Base-by-base conservation (phyloP, 169 alveolate genomes). In the Condylostoma magnum region DNA sequence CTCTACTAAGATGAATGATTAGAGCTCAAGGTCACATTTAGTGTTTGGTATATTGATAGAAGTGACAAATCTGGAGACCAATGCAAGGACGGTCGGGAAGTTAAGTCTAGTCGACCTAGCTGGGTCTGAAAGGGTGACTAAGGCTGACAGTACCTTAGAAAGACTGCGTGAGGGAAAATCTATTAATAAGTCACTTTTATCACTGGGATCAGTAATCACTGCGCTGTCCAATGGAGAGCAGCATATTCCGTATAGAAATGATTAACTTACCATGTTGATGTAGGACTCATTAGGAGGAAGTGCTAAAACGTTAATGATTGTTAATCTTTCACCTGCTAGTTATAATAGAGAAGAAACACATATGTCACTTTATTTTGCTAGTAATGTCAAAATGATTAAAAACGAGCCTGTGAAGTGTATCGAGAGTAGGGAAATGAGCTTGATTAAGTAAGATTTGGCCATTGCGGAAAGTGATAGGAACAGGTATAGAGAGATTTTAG, bases 91-190 rank as follows among this genome's bases (percentile, higher is more conserved):
- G 31, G 66, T 79, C 1, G 95, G 97, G 6, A 85, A 84, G 34
- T 52, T 91, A 56, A 81, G 84, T 63, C 71, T 85, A 22, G 92
- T 92, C 8, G 98, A 94, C 66, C 75, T 94, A 46, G 98, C 96
- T 27, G 98, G 98, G 36, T 81, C 94, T 56, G 98, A 95, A 58
- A 87, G 95, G 56, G 76, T 91, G 18, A 82, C 89, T 52, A 84
- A 87, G 66, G 60, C 92, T 25, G 89, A 89, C 44, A 95, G 91
- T 25, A 87, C 91, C 3, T 96, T 95, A 4, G 93, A 89, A 43
- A 77, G 86, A 69, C 66, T 85, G 57, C 86, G 87, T 67, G 98
- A 95, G 72, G 90, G 96, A 33, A 80, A 82, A 58, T 57, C 87
- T 41, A 95, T 95, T 44, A 95, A 95, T 77, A 85, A 84, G 76